Evolutionary conservation across 169 alveolate genomes (phyloP).

Genomic region (Eimeria praecox): DNA sequence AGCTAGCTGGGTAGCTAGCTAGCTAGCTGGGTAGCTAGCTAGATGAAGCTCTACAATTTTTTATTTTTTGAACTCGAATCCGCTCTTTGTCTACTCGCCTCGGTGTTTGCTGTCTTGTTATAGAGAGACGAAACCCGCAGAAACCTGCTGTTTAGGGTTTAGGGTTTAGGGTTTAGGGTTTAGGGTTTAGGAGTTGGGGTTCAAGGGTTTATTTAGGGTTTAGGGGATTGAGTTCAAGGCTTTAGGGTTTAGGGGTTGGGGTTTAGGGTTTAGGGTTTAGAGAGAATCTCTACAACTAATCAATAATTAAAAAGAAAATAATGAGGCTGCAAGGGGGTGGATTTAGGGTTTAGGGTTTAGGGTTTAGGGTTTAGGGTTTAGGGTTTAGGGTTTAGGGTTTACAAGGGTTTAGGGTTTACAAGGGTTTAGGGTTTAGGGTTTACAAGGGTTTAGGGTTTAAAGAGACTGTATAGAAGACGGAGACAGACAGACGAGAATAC

Average conservation of each 20-base stretch:
- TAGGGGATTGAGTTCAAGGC: background rate
- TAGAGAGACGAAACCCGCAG: too few relatives aligned
- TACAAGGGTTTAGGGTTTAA: background rate
- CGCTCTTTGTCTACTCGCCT: too few relatives aligned
- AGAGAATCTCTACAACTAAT: too few relatives aligned
- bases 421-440: background rate
- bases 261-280: slow-evolving; percentile 12
- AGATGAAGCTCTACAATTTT: too few relatives aligned
- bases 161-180: slow-evolving; percentile 30
- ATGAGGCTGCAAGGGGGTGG: background rate
- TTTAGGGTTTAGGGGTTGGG: slow-evolving; percentile 19
- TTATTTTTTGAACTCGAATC: too few relatives aligned
- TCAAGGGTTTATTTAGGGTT: too few relatives aligned
- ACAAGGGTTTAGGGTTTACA: background rate
- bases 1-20: too few relatives aligned
- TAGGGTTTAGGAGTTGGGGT: background rate
- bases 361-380: background rate
- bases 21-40: too few relatives aligned
- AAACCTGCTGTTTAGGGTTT: too few relatives aligned
- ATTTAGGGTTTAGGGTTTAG: background rate
- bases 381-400: background rate
- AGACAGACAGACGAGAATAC: background rate
- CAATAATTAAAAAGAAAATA: too few relatives aligned
- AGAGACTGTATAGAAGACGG: background rate
- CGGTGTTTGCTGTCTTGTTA: too few relatives aligned